Evolutionary conservation across 331 rosid genomes (phyloP), one percentile per base, ranked within the genome.

Genomic region (Cucumis variabilis): DNA sequence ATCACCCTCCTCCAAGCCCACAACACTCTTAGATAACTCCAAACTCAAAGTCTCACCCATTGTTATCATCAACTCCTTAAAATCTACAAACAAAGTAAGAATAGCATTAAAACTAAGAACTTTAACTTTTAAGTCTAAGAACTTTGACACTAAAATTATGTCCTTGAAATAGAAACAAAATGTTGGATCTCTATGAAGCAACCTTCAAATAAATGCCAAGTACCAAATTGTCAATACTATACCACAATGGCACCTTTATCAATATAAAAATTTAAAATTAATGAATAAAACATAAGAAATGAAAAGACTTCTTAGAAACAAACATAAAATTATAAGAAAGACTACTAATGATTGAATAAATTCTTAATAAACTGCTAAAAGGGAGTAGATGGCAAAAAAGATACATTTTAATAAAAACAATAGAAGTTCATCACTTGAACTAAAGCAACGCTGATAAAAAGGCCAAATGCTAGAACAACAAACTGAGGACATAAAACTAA

Each of bases 191-290:
- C n/a, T n/a, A n/a, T 98, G 98, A 97, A 63, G 98, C 99, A 77
- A 97, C 99, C 99, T 97, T 82, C 67, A 81, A 48, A 69, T 51
- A 6, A 21, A 72, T 70, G 44, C 44, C 50, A 85, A 51, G n/a
- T 14, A 51, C 60, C 82, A 72, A 53, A 33, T 44, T 24, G 72
- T 86, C 76, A 86, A 55, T 17, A 50, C 65, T 11, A n/a, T 5
- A 41, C 51, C 73, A 60, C 24, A 62, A 30, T 28, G n/a, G 21
- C 86, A 82, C 58, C 37, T 63, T 62, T 60, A 82, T 58, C 11
- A 82, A 33, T 33, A 33, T 33, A 23, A 62, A 33, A 11, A 21
- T 19, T 19, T 20, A 58, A 60, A 82, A 19, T 51, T 2, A 82
- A 60, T 23, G n/a, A 19, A 60, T 28, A 30, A 20, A 60, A 60